Conservation (phyloP, 2,329 filamentous ascomycete genomes). For the Fusarium sambucinum region DNA sequence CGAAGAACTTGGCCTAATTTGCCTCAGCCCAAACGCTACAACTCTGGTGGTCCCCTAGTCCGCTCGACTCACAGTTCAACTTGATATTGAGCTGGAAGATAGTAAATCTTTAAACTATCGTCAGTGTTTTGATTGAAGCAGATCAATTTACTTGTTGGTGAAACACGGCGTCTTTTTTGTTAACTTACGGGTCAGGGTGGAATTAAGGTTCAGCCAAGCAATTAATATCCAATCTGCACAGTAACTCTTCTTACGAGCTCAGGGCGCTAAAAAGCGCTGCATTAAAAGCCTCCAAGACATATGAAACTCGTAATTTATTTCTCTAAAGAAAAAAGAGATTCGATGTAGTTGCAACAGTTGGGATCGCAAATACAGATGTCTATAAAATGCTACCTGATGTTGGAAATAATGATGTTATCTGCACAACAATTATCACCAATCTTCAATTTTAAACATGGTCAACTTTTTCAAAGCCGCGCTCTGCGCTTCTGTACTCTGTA, state of each 20-base stretch:
- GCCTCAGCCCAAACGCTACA: no score
- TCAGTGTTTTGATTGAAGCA: no score
- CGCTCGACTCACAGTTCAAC: no score
- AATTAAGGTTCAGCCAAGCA: neutral
- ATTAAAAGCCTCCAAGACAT: neutral
- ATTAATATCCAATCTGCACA: neutral
- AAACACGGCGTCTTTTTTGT: no score
- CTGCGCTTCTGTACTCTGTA: neutral
- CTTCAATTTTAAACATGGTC: neutral
- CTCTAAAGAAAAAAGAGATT: neutral
- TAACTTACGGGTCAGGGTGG: neutral
- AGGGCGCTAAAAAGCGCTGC: neutral
- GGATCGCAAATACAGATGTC: neutral
- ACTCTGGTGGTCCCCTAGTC: no score
- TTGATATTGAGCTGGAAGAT: no score
- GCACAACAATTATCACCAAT: neutral
- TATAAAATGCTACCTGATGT: neutral
- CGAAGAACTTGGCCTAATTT: no score
- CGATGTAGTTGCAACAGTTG: neutral
- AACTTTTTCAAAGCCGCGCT: neutral
- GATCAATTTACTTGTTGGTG: no score
- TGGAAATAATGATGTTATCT: neutral
- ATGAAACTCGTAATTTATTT: neutral
- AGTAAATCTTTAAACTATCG: no score
- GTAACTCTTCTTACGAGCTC: neutral